phyloP scores from a whole-genome alignment of 192 early-diverging fungal species.

The Umbelopsis sp. region DNA sequence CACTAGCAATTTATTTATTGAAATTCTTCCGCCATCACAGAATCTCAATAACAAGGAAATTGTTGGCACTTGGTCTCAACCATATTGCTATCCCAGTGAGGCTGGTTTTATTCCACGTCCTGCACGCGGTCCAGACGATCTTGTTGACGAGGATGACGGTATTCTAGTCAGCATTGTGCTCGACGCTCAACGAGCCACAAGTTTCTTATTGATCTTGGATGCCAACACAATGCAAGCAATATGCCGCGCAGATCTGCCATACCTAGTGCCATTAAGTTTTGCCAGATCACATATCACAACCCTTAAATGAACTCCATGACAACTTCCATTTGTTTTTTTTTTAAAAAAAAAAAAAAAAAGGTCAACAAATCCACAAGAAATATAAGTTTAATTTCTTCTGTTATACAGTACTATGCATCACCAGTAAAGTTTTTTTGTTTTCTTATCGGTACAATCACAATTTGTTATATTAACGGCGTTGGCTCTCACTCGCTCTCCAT shows the following conservation, averaged over 20 bases:
- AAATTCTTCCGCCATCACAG: conserved; percentile 22
- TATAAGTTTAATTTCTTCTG: no score
- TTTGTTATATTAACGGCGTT: no score
- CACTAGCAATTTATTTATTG: neutral
- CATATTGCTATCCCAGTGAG: conserved; percentile 77
- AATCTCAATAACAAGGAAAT: conserved; percentile 37
- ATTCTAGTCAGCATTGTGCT: conserved; percentile 75
- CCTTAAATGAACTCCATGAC: neutral
- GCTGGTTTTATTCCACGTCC: conserved; percentile 72
- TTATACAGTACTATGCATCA: no score
- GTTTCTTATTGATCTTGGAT: conserved; percentile 77
- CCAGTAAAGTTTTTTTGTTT: no score
- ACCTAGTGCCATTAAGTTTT: conserved; percentile 72
- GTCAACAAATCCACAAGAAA: neutral
- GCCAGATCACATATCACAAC: conserved; percentile 37
- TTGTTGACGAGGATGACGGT: conserved; percentile 64
- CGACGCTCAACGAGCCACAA: conserved; percentile 61
- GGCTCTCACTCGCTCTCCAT: no score
- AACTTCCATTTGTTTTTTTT: neutral
- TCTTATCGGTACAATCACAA: no score
- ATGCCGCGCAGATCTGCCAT: conserved; percentile 64
- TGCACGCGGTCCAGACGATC: conserved; percentile 5
- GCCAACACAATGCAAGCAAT: conserved; percentile 66
- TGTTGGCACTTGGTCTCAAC: conserved; percentile 49
- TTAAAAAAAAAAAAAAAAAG: neutral